Evolutionary conservation across 2,329 filamentous ascomycete species (phyloP).

Genomic region (Colletotrichum melonis): DNA sequence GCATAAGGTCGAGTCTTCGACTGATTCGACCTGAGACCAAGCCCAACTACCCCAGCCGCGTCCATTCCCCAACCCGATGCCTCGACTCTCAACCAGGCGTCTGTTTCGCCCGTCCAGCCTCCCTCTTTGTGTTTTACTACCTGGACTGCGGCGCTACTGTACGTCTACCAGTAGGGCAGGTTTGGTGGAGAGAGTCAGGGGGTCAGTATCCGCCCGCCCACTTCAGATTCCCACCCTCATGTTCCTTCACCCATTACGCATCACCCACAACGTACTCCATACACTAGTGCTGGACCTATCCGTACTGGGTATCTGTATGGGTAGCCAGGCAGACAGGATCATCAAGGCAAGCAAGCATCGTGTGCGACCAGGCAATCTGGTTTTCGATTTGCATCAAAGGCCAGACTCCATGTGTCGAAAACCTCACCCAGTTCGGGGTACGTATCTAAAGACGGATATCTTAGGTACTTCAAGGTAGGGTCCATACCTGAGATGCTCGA

Average conservation of each 20-base stretch:
- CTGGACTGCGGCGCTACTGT: slow-evolving; percentile 20
- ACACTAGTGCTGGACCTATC: not conserved
- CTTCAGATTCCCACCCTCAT: slow-evolving; percentile 22
- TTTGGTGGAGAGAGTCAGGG: slow-evolving; percentile 23
- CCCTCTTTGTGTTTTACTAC: not conserved
- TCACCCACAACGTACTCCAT: not conserved
- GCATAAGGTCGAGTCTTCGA: not conserved
- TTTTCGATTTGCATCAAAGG: not conserved
- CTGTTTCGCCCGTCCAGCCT: slow-evolving; percentile 10
- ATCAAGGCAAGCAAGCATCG: not conserved
- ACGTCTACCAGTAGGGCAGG: slow-evolving; percentile 23
- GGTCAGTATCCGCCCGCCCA: slow-evolving; percentile 15
- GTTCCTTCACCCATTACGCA: slow-evolving; percentile 10
- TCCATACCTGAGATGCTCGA: no score
- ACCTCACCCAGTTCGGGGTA: not conserved
- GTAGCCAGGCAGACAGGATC: not conserved
- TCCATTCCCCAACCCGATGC: not conserved
- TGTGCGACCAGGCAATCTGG: not conserved
- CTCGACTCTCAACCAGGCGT: slow-evolving; percentile 7
- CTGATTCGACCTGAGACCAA: not conserved
- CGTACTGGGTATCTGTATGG: no score
- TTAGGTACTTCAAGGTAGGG: no score
- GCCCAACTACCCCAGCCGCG: not conserved
- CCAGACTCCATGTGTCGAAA: not conserved
- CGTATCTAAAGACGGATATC: not conserved